Conservation (phyloP, 176 grass and related monocot species). For the Phragmites australis region DNA sequence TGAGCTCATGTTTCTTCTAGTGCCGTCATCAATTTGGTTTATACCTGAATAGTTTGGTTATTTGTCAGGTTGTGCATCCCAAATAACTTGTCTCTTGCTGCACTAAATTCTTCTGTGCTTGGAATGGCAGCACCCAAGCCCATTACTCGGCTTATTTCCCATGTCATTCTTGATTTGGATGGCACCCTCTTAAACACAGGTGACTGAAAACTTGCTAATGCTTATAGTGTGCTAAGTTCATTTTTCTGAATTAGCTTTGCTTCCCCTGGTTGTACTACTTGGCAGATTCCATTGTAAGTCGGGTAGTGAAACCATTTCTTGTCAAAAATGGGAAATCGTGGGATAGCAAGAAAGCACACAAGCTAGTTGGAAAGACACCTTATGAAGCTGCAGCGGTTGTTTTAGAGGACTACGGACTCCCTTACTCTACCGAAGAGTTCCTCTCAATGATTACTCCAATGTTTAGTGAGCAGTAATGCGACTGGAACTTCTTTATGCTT, state of each 20-base stretch:
- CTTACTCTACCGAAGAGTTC: slow-evolving; percentile 83
- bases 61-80: slow-evolving; percentile 57
- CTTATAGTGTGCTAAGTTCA: slow-evolving; percentile 16
- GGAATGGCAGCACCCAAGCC: slow-evolving; percentile 67
- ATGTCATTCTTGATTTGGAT: slow-evolving; percentile 96
- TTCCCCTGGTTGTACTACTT: slow-evolving; percentile 37
- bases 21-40: neutral
- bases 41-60: neutral
- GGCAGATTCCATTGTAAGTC: slow-evolving; percentile 72
- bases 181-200: slow-evolving; percentile 97
- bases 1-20: neutral
- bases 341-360: slow-evolving; percentile 72
- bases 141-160: slow-evolving; percentile 51
- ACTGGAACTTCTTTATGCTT: slow-evolving; percentile 8
- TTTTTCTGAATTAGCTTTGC: slow-evolving; percentile 1
- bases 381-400: slow-evolving; percentile 71
- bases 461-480: slow-evolving; percentile 77
- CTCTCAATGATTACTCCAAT: slow-evolving; percentile 69
- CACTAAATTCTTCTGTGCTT: slow-evolving; percentile 36
- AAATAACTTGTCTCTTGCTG: slow-evolving; percentile 35
- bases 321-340: slow-evolving; percentile 76
- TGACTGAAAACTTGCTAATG: slow-evolving; percentile 38
- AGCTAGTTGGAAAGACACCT: slow-evolving; percentile 78
- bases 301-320: slow-evolving; percentile 72
- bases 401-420: slow-evolving; percentile 78